Base-by-base conservation (phyloP, 78 protist species). In the Planoprotostelium fungivorum region DNA sequence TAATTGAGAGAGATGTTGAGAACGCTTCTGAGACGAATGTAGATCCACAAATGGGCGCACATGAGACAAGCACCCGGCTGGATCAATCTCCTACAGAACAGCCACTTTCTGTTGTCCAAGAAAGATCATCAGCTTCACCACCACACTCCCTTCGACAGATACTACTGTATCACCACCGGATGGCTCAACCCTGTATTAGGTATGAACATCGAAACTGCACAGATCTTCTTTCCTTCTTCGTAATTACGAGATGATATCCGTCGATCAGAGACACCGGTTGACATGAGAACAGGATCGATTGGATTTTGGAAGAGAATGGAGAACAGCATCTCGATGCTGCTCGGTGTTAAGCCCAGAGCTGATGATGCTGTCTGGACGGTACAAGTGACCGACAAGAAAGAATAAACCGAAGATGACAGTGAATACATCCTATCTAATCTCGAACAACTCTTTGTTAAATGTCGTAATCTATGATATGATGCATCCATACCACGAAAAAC, bases 121-220 rank as follows among this genome's bases (percentile, higher is more conserved):
- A 86, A 89, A 36, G 91, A 93, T 89, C 97, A 95, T 88, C 92
- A 91, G 29, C 37, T 90, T 35, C 97, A 95, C 63, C 97, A 95
- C 89, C 63, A 89, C 38, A 73, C 89, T 37, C 92, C 92, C 85
- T 89, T 90, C 63, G 97, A 95, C 35, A 85, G 86, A 35, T 91
- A 87, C 39, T 95, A 95, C 84, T 95, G 97, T 89, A 95, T 95
- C 87, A 95, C 97, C 10, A 95, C 90, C 83, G 97, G 97, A 34
- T 95, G 97, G 97, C 91, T 93, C 84, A 95, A 95, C 36, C 94
- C 94, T 31, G 89, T 88, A 85, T 92, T 89, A 36, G 93, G 91
- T 23, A 16, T 25, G 16, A 25, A 25, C 16, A 51, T 16, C 16
- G 16, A 16, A 51, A 51, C 5, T 51, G 73, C 16, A n/a, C n/a